A percentile compares a stretch with the other conserved stretches of the same genome.
Evolutionary conservation across 352 stramenopile species (phyloP).

Genomic region (Globisporangium iwayamae): DNA sequence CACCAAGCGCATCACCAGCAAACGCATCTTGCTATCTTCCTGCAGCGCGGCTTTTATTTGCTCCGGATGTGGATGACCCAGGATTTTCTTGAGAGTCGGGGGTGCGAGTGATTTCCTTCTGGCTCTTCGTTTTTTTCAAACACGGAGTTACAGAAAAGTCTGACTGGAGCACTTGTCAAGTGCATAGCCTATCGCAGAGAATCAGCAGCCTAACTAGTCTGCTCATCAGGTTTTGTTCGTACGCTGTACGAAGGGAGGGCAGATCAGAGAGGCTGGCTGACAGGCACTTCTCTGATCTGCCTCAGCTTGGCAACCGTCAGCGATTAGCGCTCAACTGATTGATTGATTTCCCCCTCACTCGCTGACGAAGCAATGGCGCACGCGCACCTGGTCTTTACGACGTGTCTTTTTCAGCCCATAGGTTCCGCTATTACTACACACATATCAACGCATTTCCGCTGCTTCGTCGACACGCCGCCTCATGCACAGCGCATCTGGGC

Average conservation of each 20-base stretch:
- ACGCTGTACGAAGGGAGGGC: too few relatives aligned
- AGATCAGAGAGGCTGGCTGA: too few relatives aligned
- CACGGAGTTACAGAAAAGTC: background rate
- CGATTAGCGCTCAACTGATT: too few relatives aligned
- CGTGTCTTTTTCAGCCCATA: too few relatives aligned
- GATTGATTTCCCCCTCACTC: too few relatives aligned
- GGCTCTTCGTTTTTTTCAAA: background rate
- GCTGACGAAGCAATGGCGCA: too few relatives aligned
- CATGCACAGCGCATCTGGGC: background rate
- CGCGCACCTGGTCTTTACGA: background rate
- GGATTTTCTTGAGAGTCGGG: constrained; percentile 3
- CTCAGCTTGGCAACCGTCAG: too few relatives aligned
- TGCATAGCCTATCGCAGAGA: background rate
- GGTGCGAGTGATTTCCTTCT: background rate
- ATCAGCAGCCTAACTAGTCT: background rate
- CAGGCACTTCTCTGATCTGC: too few relatives aligned
- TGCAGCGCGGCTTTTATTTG: background rate
- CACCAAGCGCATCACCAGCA: too few relatives aligned
- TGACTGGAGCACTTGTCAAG: background rate
- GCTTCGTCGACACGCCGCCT: background rate
- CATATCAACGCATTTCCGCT: background rate
- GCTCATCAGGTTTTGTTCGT: too few relatives aligned
- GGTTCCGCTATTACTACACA: background rate
- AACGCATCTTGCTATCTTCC: background rate
- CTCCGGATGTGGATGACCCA: background rate